These are phyloP conservation scores for Globisporangium megalacanthum DNA, from an alignment of 352 stramenopile genomes.

Conservation along the genomic window DNA sequence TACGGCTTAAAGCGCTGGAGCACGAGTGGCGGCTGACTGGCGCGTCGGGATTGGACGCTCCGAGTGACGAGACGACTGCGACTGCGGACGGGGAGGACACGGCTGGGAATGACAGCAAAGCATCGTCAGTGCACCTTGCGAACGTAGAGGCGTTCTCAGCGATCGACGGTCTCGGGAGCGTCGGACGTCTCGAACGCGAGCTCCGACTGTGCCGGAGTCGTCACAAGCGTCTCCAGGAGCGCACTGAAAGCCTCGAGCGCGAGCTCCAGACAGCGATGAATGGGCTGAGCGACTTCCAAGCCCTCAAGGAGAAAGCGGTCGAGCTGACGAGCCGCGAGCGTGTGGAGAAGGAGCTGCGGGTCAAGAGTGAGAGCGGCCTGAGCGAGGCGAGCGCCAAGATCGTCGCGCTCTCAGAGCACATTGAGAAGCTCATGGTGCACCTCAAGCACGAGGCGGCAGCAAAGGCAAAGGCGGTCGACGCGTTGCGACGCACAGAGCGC, in stretches of 20 bases:
- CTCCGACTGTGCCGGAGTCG: conserved; percentile 60
- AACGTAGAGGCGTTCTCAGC: conserved; percentile 64
- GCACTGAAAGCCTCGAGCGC: conserved; percentile 39
- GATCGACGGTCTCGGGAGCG: conserved; percentile 48
- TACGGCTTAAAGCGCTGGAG: conserved; percentile 60
- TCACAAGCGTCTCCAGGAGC: conserved; percentile 63
- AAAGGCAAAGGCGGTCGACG: conserved; percentile 86
- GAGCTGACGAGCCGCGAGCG: conserved; percentile 78
- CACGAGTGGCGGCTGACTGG: conserved; percentile 50
- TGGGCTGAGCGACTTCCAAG: conserved; percentile 51
- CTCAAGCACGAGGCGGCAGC: conserved; percentile 93
- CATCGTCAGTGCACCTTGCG: conserved; percentile 28
- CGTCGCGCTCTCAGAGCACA: conserved; percentile 90
- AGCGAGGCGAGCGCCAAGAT: conserved; percentile 84
- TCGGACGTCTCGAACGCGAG: conserved; percentile 62
- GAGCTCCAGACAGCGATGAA: conserved; percentile 44
- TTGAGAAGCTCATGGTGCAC: conserved; percentile 96
- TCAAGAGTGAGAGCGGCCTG: conserved; percentile 52
- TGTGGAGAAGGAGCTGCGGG: conserved; percentile 83
- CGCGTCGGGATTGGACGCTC: not conserved
- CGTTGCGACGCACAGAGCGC: conserved; percentile 72
- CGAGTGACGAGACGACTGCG: not conserved
- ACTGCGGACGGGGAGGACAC: not conserved
- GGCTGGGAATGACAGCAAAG: not conserved
- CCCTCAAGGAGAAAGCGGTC: conserved; percentile 68